Conservation (phyloP, 2,329 filamentous ascomycete species). For the Arthroderma uncinatum region DNA sequence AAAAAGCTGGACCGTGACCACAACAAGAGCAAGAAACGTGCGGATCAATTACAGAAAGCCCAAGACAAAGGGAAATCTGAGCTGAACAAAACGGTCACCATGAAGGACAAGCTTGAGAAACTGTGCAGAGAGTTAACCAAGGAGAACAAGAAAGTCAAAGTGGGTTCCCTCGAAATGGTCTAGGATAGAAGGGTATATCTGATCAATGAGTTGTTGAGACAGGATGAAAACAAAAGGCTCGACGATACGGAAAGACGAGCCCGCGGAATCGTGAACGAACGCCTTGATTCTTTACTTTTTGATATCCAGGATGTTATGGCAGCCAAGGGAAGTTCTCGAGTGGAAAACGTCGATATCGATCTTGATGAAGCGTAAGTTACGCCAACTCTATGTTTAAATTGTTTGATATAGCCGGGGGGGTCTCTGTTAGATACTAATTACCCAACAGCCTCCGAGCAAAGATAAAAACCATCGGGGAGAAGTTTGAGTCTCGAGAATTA, state of each 20-base stretch:
- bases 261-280: constrained; percentile 71
- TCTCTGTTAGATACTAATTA: constrained; percentile 14
- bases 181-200: constrained; percentile 6
- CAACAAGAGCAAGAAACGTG: constrained; percentile 88
- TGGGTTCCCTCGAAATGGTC: constrained; percentile 32
- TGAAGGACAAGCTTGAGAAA: constrained; percentile 96
- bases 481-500: constrained; percentile 89
- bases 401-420: constrained; percentile 8
- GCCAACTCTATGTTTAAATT: background rate
- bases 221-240: constrained; percentile 88
- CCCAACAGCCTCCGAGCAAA: constrained; percentile 51
- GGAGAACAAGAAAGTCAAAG: constrained; percentile 98
- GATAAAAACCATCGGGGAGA: constrained; percentile 85
- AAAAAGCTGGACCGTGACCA: constrained; percentile 90
- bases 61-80: constrained; percentile 83
- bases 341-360: constrained; percentile 71
- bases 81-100: constrained; percentile 73
- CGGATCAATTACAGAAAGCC: constrained; percentile 90
- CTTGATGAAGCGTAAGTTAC: constrained; percentile 70
- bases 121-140: constrained; percentile 86
- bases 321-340: constrained; percentile 71
- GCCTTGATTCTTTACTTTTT: constrained; percentile 65
- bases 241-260: constrained; percentile 77
- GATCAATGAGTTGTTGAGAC: constrained; percentile 14
- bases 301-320: constrained; percentile 83